Evolutionary conservation across 2,329 filamentous ascomycete species (phyloP).

Genomic region (Dothistroma septosporum): DNA sequence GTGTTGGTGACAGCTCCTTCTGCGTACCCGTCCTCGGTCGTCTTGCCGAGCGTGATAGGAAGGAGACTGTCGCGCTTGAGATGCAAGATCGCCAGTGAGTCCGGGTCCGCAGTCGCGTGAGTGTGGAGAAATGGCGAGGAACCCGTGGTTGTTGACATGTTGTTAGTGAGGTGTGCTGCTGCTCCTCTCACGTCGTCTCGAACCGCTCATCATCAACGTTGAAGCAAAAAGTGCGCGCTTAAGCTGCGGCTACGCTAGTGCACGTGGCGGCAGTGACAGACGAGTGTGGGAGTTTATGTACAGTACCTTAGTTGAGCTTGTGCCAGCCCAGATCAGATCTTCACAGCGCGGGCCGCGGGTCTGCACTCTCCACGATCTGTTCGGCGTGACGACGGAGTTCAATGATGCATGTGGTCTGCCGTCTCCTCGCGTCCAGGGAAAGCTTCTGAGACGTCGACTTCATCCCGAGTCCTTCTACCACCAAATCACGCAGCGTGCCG

Average conservation of each 20-base stretch:
- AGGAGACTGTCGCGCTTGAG: slow-evolving; percentile 82
- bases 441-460: neutral
- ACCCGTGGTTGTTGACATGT: slow-evolving; percentile 11
- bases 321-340: too few relatives aligned
- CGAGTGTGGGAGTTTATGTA: neutral
- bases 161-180: neutral
- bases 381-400: neutral
- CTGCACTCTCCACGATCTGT: neutral
- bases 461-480: neutral
- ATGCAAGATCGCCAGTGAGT: slow-evolving; percentile 76
- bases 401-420: too few relatives aligned
- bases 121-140: slow-evolving; percentile 76
- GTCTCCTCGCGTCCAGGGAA: too few relatives aligned
- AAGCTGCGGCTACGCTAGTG: neutral
- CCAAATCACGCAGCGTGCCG: neutral
- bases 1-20: slow-evolving; percentile 67
- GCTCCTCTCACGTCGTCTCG: neutral
- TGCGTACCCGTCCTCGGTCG: slow-evolving; percentile 39
- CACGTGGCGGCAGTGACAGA: neutral
- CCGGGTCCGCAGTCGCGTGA: slow-evolving; percentile 56
- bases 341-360: neutral
- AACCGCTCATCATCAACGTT: too few relatives aligned
- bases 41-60: slow-evolving; percentile 57
- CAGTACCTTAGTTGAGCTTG: too few relatives aligned
- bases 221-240: neutral